A percentile compares a stretch with the other conserved stretches of the same genome.
These are phyloP conservation scores for Knoxdaviesia proteae DNA, from an alignment of 2,329 filamentous ascomycete species.

Conservation along the genomic window DNA sequence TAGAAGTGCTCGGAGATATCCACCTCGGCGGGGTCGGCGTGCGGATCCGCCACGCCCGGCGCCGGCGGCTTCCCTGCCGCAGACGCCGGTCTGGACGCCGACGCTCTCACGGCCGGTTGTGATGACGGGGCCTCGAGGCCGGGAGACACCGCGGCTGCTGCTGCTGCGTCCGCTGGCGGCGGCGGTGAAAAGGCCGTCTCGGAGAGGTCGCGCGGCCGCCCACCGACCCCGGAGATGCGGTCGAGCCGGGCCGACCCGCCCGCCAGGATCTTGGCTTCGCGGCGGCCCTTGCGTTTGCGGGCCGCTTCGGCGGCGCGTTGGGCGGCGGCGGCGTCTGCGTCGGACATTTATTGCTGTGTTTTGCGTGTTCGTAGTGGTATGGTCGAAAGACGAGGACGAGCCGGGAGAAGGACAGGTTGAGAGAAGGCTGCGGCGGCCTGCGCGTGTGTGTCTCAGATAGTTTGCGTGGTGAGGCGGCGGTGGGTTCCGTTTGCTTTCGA, in stretches of 20 bases:
- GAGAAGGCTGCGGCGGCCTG: no score
- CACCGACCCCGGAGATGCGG: constrained; percentile 41
- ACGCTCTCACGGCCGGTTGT: no score
- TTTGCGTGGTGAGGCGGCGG: no score
- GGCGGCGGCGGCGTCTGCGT: constrained; percentile 21
- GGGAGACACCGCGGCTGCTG: not conserved
- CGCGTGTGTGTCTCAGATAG: no score
- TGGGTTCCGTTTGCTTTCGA: no score
- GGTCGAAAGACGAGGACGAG: no score
- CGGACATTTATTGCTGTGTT: constrained; percentile 2
- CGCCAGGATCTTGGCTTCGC: constrained; percentile 58
- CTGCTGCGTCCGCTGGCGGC: not conserved
- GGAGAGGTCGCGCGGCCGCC: not conserved
- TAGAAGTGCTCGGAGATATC: constrained; percentile 63
- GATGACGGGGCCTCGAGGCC: not conserved
- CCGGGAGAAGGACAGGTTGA: no score
- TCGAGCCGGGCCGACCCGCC: constrained; percentile 50
- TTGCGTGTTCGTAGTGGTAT: not conserved
- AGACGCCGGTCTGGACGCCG: no score
- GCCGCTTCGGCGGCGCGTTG: constrained; percentile 41
- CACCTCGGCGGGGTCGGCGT: constrained; percentile 50
- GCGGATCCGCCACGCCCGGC: constrained; percentile 6
- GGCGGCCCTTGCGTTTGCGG: constrained; percentile 55
- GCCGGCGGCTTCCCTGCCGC: no score
- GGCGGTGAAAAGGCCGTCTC: not conserved